These are phyloP conservation scores for Colletotrichum echinochloae DNA, from an alignment of 2,329 filamentous ascomycete genomes.

Conservation along the genomic window DNA sequence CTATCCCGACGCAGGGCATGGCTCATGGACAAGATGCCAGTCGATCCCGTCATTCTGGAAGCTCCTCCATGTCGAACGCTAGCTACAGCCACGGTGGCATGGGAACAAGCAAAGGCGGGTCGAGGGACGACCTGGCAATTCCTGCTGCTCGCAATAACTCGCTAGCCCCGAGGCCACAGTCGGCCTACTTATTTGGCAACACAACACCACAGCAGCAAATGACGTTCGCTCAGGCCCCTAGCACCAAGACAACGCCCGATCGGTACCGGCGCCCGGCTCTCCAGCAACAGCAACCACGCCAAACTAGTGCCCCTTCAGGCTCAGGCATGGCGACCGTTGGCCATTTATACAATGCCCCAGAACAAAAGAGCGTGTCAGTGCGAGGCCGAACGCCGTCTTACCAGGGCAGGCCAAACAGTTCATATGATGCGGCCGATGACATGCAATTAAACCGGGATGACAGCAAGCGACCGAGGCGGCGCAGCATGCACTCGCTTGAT, in stretches of 20 bases:
- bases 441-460: conserved; percentile 75
- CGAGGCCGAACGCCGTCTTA: conserved; percentile 50
- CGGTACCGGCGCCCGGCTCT: conserved; percentile 80
- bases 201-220: conserved; percentile 55
- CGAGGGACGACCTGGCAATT: conserved; percentile 65
- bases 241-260: conserved; percentile 79
- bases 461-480: conserved; percentile 82
- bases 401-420: conserved; percentile 64
- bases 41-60: conserved; percentile 50
- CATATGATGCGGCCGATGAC: conserved; percentile 71
- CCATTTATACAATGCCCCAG: conserved; percentile 65
- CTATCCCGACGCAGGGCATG: conserved; percentile 55
- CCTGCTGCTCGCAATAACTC: conserved; percentile 56
- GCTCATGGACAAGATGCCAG: conserved; percentile 48
- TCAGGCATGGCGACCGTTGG: conserved; percentile 66
- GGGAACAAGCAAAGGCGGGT: conserved; percentile 54
- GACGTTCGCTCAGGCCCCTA: conserved; percentile 67
- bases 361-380: conserved; percentile 36
- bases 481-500: conserved; percentile 80
- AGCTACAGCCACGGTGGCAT: conserved; percentile 51
- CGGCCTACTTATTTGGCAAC: conserved; percentile 54
- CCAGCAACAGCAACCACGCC: conserved; percentile 52
- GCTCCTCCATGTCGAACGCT: conserved; percentile 55
- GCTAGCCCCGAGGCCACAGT: conserved; percentile 56
- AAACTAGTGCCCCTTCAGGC: conserved; percentile 58